These are phyloP conservation scores for Ephemerocybe angulata DNA, from an alignment of 768 basidiomycete species.

Conservation along the genomic window DNA sequence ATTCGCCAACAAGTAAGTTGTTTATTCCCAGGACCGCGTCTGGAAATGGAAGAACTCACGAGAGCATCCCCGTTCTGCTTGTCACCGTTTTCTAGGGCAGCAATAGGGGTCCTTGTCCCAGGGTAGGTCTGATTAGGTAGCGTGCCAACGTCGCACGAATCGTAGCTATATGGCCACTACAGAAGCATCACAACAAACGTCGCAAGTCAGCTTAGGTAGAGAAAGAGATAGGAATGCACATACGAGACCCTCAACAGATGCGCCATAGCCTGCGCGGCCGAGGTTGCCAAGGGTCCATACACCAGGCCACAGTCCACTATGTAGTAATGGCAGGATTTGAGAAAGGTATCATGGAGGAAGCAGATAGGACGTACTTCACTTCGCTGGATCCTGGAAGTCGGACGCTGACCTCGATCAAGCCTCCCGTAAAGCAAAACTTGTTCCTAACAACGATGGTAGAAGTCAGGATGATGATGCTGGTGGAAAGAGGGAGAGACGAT, in stretches of 20 bases:
- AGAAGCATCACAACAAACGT: neutral
- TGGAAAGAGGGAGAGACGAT: neutral
- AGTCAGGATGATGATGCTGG: neutral
- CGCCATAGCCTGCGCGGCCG: constrained; percentile 68
- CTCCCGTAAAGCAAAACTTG: constrained; percentile 78
- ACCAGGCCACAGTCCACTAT: constrained; percentile 37
- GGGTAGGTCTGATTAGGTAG: constrained; percentile 70
- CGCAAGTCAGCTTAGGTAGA: constrained; percentile 6
- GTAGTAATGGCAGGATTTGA: neutral
- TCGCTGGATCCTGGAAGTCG: constrained; percentile 26
- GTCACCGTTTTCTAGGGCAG: constrained; percentile 41
- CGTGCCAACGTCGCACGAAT: constrained; percentile 76
- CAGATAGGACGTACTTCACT: constrained; percentile 16
- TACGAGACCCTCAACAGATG: constrained; percentile 60
- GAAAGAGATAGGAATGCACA: constrained; percentile 12
- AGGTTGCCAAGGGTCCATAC: constrained; percentile 48
- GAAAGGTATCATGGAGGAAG: neutral
- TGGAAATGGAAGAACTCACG: constrained; percentile 16
- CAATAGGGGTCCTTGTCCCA: constrained; percentile 43
- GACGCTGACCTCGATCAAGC: constrained; percentile 47
- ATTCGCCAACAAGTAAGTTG: neutral
- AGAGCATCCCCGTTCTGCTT: constrained; percentile 33
- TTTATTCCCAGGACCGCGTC: neutral
- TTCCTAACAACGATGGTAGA: constrained; percentile 34
- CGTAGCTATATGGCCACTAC: constrained; percentile 65